These are phyloP conservation scores for Pleomassaria siparia DNA, from an alignment of 2,329 filamentous ascomycete species.

Conservation along the genomic window DNA sequence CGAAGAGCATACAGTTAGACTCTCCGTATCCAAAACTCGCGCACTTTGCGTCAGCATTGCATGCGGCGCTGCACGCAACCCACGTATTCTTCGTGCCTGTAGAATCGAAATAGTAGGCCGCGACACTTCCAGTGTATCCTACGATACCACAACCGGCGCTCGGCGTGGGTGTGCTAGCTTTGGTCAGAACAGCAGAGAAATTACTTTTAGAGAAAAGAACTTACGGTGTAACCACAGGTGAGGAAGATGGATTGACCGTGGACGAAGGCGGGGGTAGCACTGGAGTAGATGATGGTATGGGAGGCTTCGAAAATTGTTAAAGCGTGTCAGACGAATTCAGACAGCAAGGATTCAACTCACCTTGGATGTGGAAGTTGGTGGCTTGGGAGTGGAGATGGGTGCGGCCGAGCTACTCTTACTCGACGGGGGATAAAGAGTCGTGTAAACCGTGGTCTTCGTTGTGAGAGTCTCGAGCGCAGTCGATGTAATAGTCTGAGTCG, in stretches of 20 bases:
- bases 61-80: slow-evolving; percentile 29
- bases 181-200: slow-evolving; percentile 3
- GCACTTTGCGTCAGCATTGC: slow-evolving; percentile 35
- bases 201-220: slow-evolving; percentile 3
- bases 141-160: slow-evolving; percentile 29
- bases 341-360: no score
- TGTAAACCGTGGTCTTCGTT: slow-evolving; percentile 21
- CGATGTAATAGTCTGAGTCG: slow-evolving; percentile 24
- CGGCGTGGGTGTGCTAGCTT: slow-evolving; percentile 21
- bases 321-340: no score
- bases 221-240: slow-evolving; percentile 14
- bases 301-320: no score
- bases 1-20: slow-evolving; percentile 38
- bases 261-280: slow-evolving; percentile 20
- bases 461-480: slow-evolving; percentile 24
- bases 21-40: slow-evolving; percentile 37
- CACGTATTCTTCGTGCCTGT: slow-evolving; percentile 37
- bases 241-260: slow-evolving; percentile 1
- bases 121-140: slow-evolving; percentile 32
- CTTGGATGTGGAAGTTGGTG: slow-evolving; percentile 11
- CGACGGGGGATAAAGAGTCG: slow-evolving; percentile 26
- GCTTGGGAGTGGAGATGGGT: slow-evolving; percentile 3
- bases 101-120: slow-evolving; percentile 38
- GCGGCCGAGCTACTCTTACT: slow-evolving; percentile 11
- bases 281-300: slow-evolving; percentile 4